phyloP scores from a whole-genome alignment of 140 eudicot species.

The Anethum foeniculum region DNA sequence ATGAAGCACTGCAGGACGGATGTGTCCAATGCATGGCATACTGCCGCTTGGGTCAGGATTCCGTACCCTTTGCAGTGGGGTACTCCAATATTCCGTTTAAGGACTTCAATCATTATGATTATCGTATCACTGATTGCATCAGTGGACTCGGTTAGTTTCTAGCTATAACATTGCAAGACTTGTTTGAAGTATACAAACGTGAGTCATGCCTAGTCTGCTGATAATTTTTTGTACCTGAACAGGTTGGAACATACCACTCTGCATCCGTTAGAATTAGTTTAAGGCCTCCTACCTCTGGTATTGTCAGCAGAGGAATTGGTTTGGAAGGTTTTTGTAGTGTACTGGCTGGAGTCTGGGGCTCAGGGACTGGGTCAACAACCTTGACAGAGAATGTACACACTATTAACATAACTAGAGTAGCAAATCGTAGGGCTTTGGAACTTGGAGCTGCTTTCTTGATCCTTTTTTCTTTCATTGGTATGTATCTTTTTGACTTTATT shows the following conservation, averaged over 20 bases:
- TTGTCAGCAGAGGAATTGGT: slow-evolving; percentile 93
- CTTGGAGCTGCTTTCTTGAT: slow-evolving; percentile 76
- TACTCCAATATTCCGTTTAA: slow-evolving; percentile 62
- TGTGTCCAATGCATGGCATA: slow-evolving; percentile 84
- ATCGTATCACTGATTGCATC: slow-evolving; percentile 74
- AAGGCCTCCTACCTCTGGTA: slow-evolving; percentile 79
- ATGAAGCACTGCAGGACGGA: slow-evolving; percentile 94
- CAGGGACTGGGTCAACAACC: slow-evolving; percentile 92
- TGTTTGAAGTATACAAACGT: neutral
- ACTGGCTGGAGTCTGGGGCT: slow-evolving; percentile 93
- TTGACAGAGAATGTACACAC: slow-evolving; percentile 85
- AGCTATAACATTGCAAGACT: neutral
- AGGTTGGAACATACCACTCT: slow-evolving; percentile 89
- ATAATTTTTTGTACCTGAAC: slow-evolving; percentile 14
- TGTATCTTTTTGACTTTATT: slow-evolving; percentile 8
- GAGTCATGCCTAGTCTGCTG: slow-evolving; percentile 10
- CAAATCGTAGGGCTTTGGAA: slow-evolving; percentile 66
- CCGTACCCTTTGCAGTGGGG: slow-evolving; percentile 99
- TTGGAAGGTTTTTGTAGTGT: slow-evolving; percentile 94
- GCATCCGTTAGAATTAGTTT: slow-evolving; percentile 47
- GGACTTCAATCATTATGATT: slow-evolving; percentile 79
- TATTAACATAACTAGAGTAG: slow-evolving; percentile 56
- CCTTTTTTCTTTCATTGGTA: slow-evolving; percentile 83
- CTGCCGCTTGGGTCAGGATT: slow-evolving; percentile 78
- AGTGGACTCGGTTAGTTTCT: slow-evolving; percentile 74